These are phyloP conservation scores for Cryomyces antarcticus DNA, from an alignment of 495 filamentous ascomycete genomes.

Conservation along the genomic window DNA sequence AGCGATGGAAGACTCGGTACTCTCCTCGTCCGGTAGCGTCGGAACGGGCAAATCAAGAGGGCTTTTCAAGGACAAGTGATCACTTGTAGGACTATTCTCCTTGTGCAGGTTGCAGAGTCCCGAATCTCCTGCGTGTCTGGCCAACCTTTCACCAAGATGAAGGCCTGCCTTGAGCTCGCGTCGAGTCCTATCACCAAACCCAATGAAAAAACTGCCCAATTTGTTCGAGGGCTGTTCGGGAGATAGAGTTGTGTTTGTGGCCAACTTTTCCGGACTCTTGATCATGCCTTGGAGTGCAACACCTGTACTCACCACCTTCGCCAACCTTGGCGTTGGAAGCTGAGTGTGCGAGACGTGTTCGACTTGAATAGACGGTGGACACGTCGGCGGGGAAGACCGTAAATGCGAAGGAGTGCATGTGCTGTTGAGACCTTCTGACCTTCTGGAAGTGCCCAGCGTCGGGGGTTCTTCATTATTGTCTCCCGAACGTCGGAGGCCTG, in stretches of 20 bases:
- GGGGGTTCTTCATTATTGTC: not conserved
- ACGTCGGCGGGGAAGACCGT: constrained; percentile 11
- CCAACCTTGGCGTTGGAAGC: constrained; percentile 19
- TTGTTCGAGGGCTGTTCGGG: not conserved
- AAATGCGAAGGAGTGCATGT: not conserved
- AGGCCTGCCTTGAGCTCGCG: constrained; percentile 26
- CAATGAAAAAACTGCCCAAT: constrained; percentile 23
- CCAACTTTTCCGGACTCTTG: constrained; percentile 5
- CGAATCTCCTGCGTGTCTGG: constrained; percentile 8
- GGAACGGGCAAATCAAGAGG: too few species aligned
- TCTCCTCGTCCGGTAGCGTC: not conserved
- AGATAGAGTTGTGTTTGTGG: constrained; percentile 10
- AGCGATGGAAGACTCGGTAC: not conserved
- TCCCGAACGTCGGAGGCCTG: not conserved
- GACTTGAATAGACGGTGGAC: constrained; percentile 1
- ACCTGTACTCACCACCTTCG: constrained; percentile 25
- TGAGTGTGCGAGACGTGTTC: constrained; percentile 1
- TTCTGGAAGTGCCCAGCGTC: not conserved
- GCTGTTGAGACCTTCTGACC: not conserved
- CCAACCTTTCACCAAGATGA: constrained; percentile 29
- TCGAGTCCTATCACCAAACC: constrained; percentile 23
- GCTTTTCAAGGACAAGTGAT: too few species aligned
- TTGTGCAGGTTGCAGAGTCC: too few species aligned
- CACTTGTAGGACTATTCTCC: too few species aligned
- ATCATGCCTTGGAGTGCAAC: constrained; percentile 27